These are phyloP conservation scores for Trichocladium antarcticum DNA, from an alignment of 495 filamentous ascomycete genomes.

Conservation along the genomic window DNA sequence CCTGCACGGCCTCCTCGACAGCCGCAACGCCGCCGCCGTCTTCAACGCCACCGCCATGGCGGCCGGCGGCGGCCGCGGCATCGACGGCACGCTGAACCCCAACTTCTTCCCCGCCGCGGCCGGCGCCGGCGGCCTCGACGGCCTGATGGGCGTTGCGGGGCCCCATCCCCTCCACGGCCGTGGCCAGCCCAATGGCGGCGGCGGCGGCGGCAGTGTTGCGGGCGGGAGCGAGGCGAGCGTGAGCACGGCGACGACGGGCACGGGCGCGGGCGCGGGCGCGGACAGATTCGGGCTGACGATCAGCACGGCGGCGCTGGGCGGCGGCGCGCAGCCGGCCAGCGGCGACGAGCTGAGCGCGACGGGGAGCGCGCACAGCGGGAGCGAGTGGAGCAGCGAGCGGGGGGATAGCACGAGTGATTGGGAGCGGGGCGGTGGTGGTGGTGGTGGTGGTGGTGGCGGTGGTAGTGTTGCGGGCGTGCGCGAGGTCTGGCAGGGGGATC, in stretches of 20 bases:
- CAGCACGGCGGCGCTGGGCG: conserved; percentile 30
- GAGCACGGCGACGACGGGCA: not conserved
- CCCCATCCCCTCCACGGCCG: too few relatives aligned
- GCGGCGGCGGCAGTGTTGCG: conserved; percentile 11
- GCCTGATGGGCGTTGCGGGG: not conserved
- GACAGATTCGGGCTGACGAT: conserved; percentile 27
- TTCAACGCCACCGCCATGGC: conserved; percentile 99
- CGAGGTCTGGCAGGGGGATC: conserved; percentile 70
- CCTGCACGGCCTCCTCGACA: conserved; percentile 81
- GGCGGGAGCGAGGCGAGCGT: conserved; percentile 6
- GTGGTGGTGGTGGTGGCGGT: conserved; percentile 12
- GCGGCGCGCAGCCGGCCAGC: conserved; percentile 22
- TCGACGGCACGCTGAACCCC: conserved; percentile 39
- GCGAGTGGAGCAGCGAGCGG: conserved; percentile 37
- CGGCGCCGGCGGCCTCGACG: conserved; percentile 11
- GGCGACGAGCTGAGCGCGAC: conserved; percentile 42
- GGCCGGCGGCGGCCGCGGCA: conserved; percentile 77
- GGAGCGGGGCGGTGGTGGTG: conserved; percentile 13
- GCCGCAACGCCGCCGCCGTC: conserved; percentile 85
- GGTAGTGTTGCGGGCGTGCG: conserved; percentile 32
- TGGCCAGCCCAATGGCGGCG: conserved; percentile 5
- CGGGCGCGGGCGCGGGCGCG: not conserved
- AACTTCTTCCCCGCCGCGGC: conserved; percentile 34
- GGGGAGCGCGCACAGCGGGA: conserved; percentile 37
- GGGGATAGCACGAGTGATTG: conserved; percentile 25